phyloP scores from a whole-genome alignment of 805 yeast genomes.

The Starmerella sirachaensis region DNA sequence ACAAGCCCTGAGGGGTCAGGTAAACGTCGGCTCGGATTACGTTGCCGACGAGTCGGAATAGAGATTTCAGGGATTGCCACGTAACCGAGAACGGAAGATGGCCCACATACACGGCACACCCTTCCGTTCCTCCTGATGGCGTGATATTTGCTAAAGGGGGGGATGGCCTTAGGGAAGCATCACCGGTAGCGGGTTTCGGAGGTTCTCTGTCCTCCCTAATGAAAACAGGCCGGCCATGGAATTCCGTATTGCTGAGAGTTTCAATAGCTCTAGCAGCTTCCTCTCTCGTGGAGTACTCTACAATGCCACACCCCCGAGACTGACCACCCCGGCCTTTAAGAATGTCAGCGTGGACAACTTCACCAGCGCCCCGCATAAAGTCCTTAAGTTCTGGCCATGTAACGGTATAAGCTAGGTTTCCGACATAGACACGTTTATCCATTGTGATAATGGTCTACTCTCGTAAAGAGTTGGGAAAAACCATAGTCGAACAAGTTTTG shows the following conservation, averaged over 20 bases:
- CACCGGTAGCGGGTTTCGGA: slow-evolving; percentile 30
- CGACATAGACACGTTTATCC: slow-evolving; percentile 33
- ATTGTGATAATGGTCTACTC: neutral
- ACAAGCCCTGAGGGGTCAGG: slow-evolving; percentile 53
- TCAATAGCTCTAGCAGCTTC: slow-evolving; percentile 65
- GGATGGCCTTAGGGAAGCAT: neutral
- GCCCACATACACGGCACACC: slow-evolving; percentile 46
- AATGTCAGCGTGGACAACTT: slow-evolving; percentile 69
- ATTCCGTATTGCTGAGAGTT: slow-evolving; percentile 51
- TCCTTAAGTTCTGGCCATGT: slow-evolving; percentile 51
- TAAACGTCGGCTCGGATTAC: slow-evolving; percentile 76
- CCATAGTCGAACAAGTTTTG: neutral
- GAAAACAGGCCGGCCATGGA: slow-evolving; percentile 68
- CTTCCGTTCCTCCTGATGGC: neutral
- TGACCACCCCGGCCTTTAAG: slow-evolving; percentile 53
- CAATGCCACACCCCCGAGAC: slow-evolving; percentile 80
- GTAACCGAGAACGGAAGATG: slow-evolving; percentile 71
- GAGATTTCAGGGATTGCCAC: slow-evolving; percentile 78
- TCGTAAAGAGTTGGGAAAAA: neutral
- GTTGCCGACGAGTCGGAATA: slow-evolving; percentile 64
- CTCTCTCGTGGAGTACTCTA: slow-evolving; percentile 50
- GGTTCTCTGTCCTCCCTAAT: slow-evolving; percentile 84
- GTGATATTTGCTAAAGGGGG: neutral
- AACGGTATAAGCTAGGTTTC: slow-evolving; percentile 32
- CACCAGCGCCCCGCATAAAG: slow-evolving; percentile 64